Conservation (phyloP, 495 filamentous ascomycete species). For the Xylaria venustula region DNA sequence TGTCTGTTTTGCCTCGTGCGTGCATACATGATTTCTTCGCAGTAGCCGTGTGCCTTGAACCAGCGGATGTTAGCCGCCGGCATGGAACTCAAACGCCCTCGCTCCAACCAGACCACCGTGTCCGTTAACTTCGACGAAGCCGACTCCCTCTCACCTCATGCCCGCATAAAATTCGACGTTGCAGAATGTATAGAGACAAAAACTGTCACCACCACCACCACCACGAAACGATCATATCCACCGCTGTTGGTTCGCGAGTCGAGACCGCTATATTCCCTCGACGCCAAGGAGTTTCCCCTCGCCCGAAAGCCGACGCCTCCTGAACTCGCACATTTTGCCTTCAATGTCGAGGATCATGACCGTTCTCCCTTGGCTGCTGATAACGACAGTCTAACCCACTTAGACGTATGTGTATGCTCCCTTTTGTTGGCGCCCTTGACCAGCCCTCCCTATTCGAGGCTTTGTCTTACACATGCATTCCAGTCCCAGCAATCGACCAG, state of each 20-base stretch:
- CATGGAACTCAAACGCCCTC: slow-evolving; percentile 39
- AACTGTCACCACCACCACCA: slow-evolving; percentile 88
- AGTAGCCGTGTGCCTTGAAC: slow-evolving; percentile 11
- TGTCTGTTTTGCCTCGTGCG: background rate
- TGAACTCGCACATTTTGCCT: slow-evolving; percentile 68
- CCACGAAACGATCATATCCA: slow-evolving; percentile 85
- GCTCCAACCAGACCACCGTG: slow-evolving; percentile 44
- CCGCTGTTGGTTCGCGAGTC: slow-evolving; percentile 77
- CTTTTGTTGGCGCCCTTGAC: background rate
- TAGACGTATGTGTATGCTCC: slow-evolving; percentile 51
- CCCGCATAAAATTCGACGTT: slow-evolving; percentile 48
- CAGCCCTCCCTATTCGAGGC: background rate
- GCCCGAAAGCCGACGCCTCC: slow-evolving; percentile 77
- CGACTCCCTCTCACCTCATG: slow-evolving; percentile 31
- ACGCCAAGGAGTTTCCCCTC: slow-evolving; percentile 86
- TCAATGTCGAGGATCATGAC: slow-evolving; percentile 57
- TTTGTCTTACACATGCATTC: slow-evolving; percentile 18
- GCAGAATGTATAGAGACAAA: slow-evolving; percentile 60
- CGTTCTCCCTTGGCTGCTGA: slow-evolving; percentile 63
- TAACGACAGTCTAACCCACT: slow-evolving; percentile 52
- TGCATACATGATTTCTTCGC: slow-evolving; percentile 24
- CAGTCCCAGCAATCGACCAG: slow-evolving; percentile 35
- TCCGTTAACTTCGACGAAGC: slow-evolving; percentile 47
- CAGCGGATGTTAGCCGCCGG: slow-evolving; percentile 28
- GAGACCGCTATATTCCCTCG: slow-evolving; percentile 68